Percentiles rank a stretch among this genome's conserved stretches.
These are phyloP conservation scores for Anacardium occidentale DNA, from an alignment of 345 rosid genomes.

Conservation along the genomic window DNA sequence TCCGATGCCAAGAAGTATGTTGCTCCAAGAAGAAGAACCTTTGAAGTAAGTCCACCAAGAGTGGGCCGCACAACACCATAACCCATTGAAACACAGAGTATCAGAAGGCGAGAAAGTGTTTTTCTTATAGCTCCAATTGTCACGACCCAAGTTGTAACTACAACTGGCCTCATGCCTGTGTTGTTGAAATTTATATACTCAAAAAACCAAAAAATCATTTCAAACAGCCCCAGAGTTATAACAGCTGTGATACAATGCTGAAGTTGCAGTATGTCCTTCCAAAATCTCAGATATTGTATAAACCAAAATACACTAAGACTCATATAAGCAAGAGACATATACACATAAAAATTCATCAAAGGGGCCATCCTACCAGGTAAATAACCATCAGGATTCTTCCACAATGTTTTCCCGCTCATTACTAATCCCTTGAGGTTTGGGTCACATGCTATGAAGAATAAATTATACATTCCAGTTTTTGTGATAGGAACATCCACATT, in stretches of 20 bases:
- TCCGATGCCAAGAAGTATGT: conserved; percentile 95
- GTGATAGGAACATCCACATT: conserved; percentile 46
- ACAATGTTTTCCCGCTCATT: conserved; percentile 88
- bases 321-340: conserved; percentile 69
- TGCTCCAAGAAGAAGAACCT: conserved; percentile 81
- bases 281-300: conserved; percentile 69
- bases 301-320: conserved; percentile 75
- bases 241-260: conserved; percentile 87
- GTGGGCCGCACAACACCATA: conserved; percentile 97
- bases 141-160: conserved; percentile 84
- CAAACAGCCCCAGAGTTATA: conserved; percentile 74
- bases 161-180: conserved; percentile 75
- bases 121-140: conserved; percentile 83
- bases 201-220: conserved; percentile 90
- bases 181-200: conserved; percentile 78
- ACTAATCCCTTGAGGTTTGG: conserved; percentile 70
- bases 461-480: conserved; percentile 88
- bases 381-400: conserved; percentile 93
- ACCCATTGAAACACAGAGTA: conserved; percentile 91
- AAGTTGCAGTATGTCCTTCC: conserved; percentile 83
- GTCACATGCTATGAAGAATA: conserved; percentile 84
- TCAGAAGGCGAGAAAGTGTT: conserved; percentile 70
- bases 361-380: conserved; percentile 99
- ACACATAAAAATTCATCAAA: conserved; percentile 70
- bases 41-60: conserved; percentile 94